Conservation (phyloP, 2,329 filamentous ascomycete species). For the Colletotrichum cuscutae region DNA sequence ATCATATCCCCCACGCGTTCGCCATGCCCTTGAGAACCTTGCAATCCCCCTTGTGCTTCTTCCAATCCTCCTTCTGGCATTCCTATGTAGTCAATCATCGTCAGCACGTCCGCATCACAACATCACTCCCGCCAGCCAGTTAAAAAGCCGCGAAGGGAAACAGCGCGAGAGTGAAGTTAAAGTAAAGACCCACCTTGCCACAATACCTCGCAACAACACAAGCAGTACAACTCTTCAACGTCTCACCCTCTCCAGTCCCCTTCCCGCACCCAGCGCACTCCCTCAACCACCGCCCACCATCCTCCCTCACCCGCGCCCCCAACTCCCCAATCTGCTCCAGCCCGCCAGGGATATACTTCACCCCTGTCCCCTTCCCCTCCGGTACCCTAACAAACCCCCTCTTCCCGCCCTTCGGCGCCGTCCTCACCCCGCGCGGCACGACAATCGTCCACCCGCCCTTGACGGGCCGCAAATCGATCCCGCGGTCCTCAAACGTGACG, state of each 20-base stretch:
- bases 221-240: constrained; percentile 53
- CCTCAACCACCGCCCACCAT: constrained; percentile 14
- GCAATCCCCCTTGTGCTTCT: constrained; percentile 55
- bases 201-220: constrained; percentile 58
- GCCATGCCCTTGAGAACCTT: constrained; percentile 53
- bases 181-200: constrained; percentile 48
- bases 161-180: no score
- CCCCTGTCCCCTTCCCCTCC: constrained; percentile 43
- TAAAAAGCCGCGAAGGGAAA: no score
- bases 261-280: constrained; percentile 43
- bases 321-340: constrained; percentile 44
- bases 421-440: constrained; percentile 47
- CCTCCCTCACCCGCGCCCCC: constrained; percentile 38
- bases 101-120: background rate
- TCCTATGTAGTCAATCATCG: constrained; percentile 40
- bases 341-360: constrained; percentile 47
- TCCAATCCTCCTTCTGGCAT: constrained; percentile 56
- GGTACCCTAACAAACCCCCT: constrained; percentile 51
- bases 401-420: constrained; percentile 48
- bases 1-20: constrained; percentile 45
- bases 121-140: background rate
- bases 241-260: constrained; percentile 39
- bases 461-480: constrained; percentile 48
- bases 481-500: constrained; percentile 55
- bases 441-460: constrained; percentile 52